These are phyloP conservation scores for Protomyces gravidus DNA, from an alignment of 1,139 yeast genomes.

Conservation along the genomic window DNA sequence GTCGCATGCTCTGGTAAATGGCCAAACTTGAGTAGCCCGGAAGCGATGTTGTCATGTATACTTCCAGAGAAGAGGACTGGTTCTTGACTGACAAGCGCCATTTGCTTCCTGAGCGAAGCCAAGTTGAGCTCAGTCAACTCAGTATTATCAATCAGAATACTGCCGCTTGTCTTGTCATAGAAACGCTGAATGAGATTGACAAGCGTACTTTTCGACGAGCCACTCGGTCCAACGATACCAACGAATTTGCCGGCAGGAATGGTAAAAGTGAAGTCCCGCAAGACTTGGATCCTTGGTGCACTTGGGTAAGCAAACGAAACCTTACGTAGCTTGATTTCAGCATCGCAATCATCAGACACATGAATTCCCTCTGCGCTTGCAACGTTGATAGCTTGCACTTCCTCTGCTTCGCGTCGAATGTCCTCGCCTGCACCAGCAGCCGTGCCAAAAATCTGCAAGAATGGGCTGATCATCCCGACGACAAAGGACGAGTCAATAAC, in stretches of 20 bases:
- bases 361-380: neutral
- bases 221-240: conserved; percentile 70
- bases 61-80: conserved; percentile 68
- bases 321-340: conserved; percentile 39
- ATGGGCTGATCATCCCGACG: conserved; percentile 35
- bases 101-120: conserved; percentile 49
- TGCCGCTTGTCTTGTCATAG: conserved; percentile 42
- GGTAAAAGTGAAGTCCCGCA: conserved; percentile 49
- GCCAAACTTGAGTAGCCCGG: conserved; percentile 51
- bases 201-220: conserved; percentile 74
- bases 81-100: conserved; percentile 64
- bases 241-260: conserved; percentile 50
- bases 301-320: conserved; percentile 34
- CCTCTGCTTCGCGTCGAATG: neutral
- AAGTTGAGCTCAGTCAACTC: conserved; percentile 50
- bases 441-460: conserved; percentile 6
- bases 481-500: conserved; percentile 40
- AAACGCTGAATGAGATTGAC: conserved; percentile 52
- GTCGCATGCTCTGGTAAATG: neutral
- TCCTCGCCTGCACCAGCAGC: conserved; percentile 10
- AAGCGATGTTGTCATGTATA: conserved; percentile 58
- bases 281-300: conserved; percentile 47
- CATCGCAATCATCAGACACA: neutral
- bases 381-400: neutral
- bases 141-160: conserved; percentile 44